Evolutionary conservation across 2,329 filamentous ascomycete genomes (phyloP).

Genomic region (Cladosporium velox): DNA sequence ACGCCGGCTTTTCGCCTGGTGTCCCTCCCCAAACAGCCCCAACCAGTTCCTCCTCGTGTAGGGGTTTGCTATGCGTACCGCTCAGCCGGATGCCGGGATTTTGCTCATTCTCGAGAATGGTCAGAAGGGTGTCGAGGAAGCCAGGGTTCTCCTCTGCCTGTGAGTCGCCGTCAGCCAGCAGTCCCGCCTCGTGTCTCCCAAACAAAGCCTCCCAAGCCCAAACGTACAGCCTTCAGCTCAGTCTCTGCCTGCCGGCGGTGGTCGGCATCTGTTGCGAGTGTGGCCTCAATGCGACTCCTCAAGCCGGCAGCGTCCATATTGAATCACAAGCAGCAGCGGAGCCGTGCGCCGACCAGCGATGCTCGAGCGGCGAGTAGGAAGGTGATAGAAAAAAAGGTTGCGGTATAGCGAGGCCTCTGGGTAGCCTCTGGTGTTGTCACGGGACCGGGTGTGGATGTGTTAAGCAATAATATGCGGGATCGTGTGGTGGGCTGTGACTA

Average conservation of each 20-base stretch:
- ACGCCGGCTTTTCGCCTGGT: neutral
- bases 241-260: slow-evolving; percentile 75
- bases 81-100: slow-evolving; percentile 82
- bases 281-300: slow-evolving; percentile 74
- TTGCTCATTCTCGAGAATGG: slow-evolving; percentile 87
- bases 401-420: slow-evolving; percentile 1
- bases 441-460: neutral
- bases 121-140: slow-evolving; percentile 86
- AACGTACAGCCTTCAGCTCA: slow-evolving; percentile 76
- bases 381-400: neutral
- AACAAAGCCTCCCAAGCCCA: neutral
- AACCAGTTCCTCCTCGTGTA: neutral
- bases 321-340: slow-evolving; percentile 10
- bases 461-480: neutral
- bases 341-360: slow-evolving; percentile 11
- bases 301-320: slow-evolving; percentile 74
- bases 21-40: neutral
- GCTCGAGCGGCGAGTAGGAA: neutral
- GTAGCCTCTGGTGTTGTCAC: neutral
- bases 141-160: slow-evolving; percentile 88
- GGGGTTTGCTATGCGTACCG: slow-evolving; percentile 60
- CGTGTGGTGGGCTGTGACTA: slow-evolving; percentile 9
- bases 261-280: slow-evolving; percentile 73
- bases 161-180: slow-evolving; percentile 18
- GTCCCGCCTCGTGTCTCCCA: slow-evolving; percentile 9